A percentile compares a stretch with the other conserved stretches of the same genome.
phyloP scores from a whole-genome alignment of 2,329 filamentous ascomycete genomes.

The Xylariaceae sp. region DNA sequence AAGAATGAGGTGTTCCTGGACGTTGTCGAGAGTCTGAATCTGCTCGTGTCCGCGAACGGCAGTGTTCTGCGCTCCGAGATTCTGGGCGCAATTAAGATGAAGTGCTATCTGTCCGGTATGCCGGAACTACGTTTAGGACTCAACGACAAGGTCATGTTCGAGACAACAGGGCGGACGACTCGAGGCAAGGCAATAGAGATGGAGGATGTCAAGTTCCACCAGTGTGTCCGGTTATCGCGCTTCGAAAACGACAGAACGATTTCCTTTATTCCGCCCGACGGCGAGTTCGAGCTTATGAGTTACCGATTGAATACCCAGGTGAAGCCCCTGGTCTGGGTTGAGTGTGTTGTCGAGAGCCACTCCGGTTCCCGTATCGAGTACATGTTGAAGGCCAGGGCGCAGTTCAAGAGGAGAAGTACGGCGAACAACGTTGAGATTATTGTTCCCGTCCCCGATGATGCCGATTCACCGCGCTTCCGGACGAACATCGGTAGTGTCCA shows the following conservation, averaged over 20 bases:
- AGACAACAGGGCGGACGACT: conserved; percentile 90
- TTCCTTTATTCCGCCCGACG: conserved; percentile 96
- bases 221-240: conserved; percentile 88
- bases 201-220: conserved; percentile 99
- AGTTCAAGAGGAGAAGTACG: conserved; percentile 96
- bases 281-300: conserved; percentile 98
- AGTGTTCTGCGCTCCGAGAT: conserved; percentile 96
- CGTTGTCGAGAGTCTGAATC: conserved; percentile 92
- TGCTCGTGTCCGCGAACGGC: conserved; percentile 88
- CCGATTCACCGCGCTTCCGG: conserved; percentile 90
- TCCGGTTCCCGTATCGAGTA: conserved; percentile 95
- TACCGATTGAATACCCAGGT: conserved; percentile 98
- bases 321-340: conserved; percentile 97
- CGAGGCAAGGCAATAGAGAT: conserved; percentile 97
- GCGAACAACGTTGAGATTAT: conserved; percentile 99
- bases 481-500: conserved; percentile 97
- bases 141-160: conserved; percentile 99
- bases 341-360: conserved; percentile 94
- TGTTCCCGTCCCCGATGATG: conserved; percentile 94
- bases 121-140: conserved; percentile 88
- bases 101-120: conserved; percentile 98
- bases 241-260: conserved; percentile 99
- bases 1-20: conserved; percentile 99
- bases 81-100: conserved; percentile 97
- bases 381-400: conserved; percentile 96